Evolutionary conservation across 73 alveolate genomes (phyloP).

Genomic region (Paramecium primaurelia): DNA sequence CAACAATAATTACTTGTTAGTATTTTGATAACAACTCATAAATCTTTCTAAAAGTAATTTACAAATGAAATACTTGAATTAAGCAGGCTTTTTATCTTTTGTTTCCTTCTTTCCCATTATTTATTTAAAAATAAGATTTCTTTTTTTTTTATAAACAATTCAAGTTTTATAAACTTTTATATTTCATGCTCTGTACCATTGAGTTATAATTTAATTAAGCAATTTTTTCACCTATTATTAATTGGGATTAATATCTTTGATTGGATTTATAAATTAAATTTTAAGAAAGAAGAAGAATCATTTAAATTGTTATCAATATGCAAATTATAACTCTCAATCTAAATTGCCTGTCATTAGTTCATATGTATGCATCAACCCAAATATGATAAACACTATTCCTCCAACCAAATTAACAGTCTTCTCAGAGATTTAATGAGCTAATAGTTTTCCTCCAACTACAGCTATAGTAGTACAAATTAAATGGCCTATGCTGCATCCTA

Average conservation of each 20-base stretch:
- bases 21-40: slow-evolving; percentile 45
- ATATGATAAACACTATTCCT: slow-evolving; percentile 57
- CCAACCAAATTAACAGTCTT: slow-evolving; percentile 60
- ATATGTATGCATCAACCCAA: slow-evolving; percentile 16
- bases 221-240: neutral
- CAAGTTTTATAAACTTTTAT: neutral
- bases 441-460: slow-evolving; percentile 61
- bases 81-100: slow-evolving; percentile 44
- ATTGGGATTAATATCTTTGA: neutral
- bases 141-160: slow-evolving; percentile 19
- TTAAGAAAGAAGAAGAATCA: neutral
- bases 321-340: neutral
- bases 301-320: neutral
- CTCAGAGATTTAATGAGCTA: slow-evolving; percentile 60
- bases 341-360: neutral
- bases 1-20: neutral
- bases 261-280: neutral
- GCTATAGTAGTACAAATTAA: slow-evolving; percentile 62
- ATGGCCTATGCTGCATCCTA: slow-evolving; percentile 67
- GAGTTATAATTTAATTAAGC: neutral
- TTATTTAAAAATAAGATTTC: slow-evolving; percentile 35
- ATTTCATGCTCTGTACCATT: neutral
- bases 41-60: neutral
- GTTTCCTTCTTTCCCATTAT: slow-evolving; percentile 51
- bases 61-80: neutral